phyloP scores from a whole-genome alignment of 2,329 filamentous ascomycete species.

The Apiospora saccharicola region DNA sequence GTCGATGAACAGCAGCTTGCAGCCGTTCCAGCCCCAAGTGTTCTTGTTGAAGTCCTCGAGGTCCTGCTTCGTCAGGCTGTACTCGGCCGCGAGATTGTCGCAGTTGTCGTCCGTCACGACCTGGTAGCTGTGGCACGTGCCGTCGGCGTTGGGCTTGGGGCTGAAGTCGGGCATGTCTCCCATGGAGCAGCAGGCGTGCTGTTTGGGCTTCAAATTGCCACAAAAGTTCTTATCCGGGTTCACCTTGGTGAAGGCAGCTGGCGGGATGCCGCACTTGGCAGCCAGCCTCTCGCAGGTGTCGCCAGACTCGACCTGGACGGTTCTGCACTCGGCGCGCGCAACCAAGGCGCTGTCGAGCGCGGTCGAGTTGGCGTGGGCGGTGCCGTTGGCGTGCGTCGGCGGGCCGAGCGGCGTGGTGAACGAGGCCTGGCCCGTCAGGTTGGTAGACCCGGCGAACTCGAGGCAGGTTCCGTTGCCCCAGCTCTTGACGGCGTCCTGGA shows the following conservation, averaged over 20 bases:
- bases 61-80: conserved; percentile 31
- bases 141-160: conserved; percentile 45
- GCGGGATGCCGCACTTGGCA: conserved; percentile 36
- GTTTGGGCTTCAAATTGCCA: conserved; percentile 40
- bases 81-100: conserved; percentile 36
- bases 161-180: conserved; percentile 44
- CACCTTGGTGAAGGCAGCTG: conserved; percentile 35
- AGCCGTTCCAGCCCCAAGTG: conserved; percentile 36
- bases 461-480: conserved; percentile 42
- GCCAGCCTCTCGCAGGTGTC: conserved; percentile 38
- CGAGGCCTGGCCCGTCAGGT: conserved; percentile 26
- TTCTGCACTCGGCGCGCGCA: conserved; percentile 19
- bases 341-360: background rate
- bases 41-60: conserved; percentile 34
- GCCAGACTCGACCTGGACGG: conserved; percentile 29
- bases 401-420: conserved; percentile 22
- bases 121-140: conserved; percentile 44
- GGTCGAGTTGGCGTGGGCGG: background rate
- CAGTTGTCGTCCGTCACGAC: conserved; percentile 45
- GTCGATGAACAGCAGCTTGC: conserved; percentile 27
- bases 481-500: conserved; percentile 41
- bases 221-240: conserved; percentile 41
- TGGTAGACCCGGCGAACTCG: conserved; percentile 33
- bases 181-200: conserved; percentile 47
- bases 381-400: background rate